phyloP scores from a whole-genome alignment of 2,329 filamentous ascomycete species.

The Epichloe sibirici region DNA sequence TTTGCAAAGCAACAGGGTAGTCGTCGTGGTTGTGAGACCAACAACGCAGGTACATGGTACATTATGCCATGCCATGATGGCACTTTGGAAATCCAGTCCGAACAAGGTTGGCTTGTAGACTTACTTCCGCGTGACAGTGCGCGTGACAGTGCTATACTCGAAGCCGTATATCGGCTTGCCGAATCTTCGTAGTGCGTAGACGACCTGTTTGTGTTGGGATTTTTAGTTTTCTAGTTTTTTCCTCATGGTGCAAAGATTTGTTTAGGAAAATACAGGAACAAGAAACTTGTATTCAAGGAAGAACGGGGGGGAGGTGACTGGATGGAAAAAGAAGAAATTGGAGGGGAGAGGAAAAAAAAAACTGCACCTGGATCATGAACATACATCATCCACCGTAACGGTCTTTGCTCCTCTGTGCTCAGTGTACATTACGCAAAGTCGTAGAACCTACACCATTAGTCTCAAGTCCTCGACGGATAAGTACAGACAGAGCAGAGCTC shows the following conservation, averaged over 20 bases:
- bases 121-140: neutral
- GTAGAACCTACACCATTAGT: constrained; percentile 32
- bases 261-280: too few relatives aligned
- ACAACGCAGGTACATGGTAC: too few relatives aligned
- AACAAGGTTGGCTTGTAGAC: neutral
- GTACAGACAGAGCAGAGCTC: neutral
- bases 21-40: too few relatives aligned
- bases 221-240: neutral
- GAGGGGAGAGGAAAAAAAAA: too few relatives aligned
- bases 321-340: neutral
- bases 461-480: neutral
- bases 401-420: constrained; percentile 49
- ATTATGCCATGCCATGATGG: too few relatives aligned
- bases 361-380: constrained; percentile 9
- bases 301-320: too few relatives aligned
- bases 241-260: too few relatives aligned
- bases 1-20: too few relatives aligned
- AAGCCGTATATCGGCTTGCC: constrained; percentile 48
- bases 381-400: constrained; percentile 48
- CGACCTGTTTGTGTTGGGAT: constrained; percentile 29
- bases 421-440: constrained; percentile 34
- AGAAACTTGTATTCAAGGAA: too few relatives aligned
- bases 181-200: constrained; percentile 35
- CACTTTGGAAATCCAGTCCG: too few relatives aligned
- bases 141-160: constrained; percentile 19